Evolutionary conservation across 2,329 filamentous ascomycete species (phyloP).

Genomic region (Parasarocladium wereldwijsianum): DNA sequence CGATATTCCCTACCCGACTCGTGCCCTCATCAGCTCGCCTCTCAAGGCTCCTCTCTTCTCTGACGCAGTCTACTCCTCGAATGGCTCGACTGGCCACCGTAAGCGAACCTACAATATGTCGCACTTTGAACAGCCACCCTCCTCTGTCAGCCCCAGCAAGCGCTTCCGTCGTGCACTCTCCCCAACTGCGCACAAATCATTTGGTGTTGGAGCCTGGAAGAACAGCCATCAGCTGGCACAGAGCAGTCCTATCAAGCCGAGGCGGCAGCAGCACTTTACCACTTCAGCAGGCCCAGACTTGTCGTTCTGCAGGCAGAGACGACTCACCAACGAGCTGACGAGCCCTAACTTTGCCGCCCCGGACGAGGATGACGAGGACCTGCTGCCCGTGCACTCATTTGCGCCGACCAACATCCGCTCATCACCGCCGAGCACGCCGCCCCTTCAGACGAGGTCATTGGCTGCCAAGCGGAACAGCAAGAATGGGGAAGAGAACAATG

Average conservation of each 20-base stretch:
- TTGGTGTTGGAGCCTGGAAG: slow-evolving; percentile 56
- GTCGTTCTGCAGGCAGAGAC: slow-evolving; percentile 63
- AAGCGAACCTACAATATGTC: slow-evolving; percentile 48
- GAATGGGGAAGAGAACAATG: slow-evolving; percentile 19
- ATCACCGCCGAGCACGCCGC: slow-evolving; percentile 80
- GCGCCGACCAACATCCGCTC: slow-evolving; percentile 47
- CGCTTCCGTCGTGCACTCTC: slow-evolving; percentile 53
- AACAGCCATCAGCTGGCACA: slow-evolving; percentile 61
- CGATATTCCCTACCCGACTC: slow-evolving; percentile 50
- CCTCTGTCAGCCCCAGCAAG: slow-evolving; percentile 48
- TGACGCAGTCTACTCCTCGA: slow-evolving; percentile 61
- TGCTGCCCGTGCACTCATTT: slow-evolving; percentile 66
- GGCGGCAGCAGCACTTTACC: slow-evolving; percentile 60
- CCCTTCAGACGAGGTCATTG: slow-evolving; percentile 41
- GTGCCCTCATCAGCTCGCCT: slow-evolving; percentile 66
- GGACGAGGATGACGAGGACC: slow-evolving; percentile 71
- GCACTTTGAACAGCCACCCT: slow-evolving; percentile 37
- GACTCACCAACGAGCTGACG: slow-evolving; percentile 48
- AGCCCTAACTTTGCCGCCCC: slow-evolving; percentile 46
- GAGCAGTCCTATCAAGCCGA: slow-evolving; percentile 73
- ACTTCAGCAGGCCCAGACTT: slow-evolving; percentile 56
- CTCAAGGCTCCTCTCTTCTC: slow-evolving; percentile 74
- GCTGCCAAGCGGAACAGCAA: slow-evolving; percentile 19
- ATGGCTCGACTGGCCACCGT: slow-evolving; percentile 48
- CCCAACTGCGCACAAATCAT: slow-evolving; percentile 44